Evolutionary conservation across 306 rosid species (phyloP), one percentile per base, ranked within the genome.

Genomic region (Vigna angularis): DNA sequence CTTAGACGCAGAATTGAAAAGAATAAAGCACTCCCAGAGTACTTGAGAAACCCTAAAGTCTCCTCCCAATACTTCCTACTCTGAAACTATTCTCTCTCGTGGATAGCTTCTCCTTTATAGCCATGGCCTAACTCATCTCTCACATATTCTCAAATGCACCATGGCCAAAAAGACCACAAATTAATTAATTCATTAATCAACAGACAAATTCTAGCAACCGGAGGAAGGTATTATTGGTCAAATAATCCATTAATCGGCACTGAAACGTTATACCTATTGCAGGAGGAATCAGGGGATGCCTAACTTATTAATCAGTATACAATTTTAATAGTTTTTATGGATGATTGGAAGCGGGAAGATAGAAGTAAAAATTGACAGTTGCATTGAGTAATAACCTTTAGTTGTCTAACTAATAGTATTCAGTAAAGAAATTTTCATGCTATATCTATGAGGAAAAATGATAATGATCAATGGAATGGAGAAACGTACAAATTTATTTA

Each of bases 381-480:
- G 40, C 36, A 71, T 9, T 34, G 16, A 72, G 58, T 74, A 48
- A 26, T 68, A 49, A 26, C 45, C 48, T 64, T 63, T 34, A 20
- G 32, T 45, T n/a, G 47, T 56, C 79, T 62, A 70, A 65, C 34
- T 72, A 56, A 40, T 24, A 15, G 4, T 64, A 53, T 55, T 72
- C 79, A 66, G 44, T 44, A 48, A 73, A 78, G 45, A 52, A 73
- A 6, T 32, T 62, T 74, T 44, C 40, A 68, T 34, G 24, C 13
- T 57, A 73, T 59, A 68, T 79, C 26, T 36, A 32, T 59, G 10
- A 44, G 58, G 57, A 61, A 74, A 83, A 67, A 70, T 52, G 65
- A 68, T 50, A 78, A 83, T 20, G 61, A 30, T 45, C 49, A 62
- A 42, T 10, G 32, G 20, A 51, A 18, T 9, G 18, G 53, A 66